Percentiles rank a stretch among this genome's conserved stretches.
phyloP scores from a whole-genome alignment of 768 basidiomycete species.

The Boletus rubropictus region DNA sequence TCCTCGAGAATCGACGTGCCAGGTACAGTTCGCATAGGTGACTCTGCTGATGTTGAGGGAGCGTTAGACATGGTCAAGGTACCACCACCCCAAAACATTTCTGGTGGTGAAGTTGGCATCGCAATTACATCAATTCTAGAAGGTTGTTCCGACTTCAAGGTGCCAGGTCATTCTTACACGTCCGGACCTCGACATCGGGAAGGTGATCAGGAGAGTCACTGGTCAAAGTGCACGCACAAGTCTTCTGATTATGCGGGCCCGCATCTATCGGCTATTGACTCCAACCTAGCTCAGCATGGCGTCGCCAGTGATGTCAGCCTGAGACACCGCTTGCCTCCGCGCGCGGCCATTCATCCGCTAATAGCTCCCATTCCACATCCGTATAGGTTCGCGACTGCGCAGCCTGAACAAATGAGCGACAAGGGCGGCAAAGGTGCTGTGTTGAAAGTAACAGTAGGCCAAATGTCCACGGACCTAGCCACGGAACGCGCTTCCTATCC shows the following conservation, averaged over 20 bases:
- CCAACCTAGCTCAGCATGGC: slow-evolving; percentile 10
- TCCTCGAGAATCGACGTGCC: slow-evolving; percentile 22
- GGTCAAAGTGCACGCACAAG: slow-evolving; percentile 16
- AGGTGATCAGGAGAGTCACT: background rate
- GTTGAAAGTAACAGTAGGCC: background rate
- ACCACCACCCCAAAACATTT: slow-evolving; percentile 30
- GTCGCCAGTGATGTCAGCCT: slow-evolving; percentile 28
- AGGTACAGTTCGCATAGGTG: slow-evolving; percentile 10
- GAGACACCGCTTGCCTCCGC: slow-evolving; percentile 36
- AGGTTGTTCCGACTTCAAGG: slow-evolving; percentile 12
- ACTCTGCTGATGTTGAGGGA: background rate
- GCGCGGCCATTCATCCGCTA: slow-evolving; percentile 16
- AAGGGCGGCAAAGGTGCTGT: background rate
- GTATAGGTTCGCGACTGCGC: slow-evolving; percentile 10
- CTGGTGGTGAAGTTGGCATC: slow-evolving; percentile 35
- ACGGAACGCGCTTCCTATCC: slow-evolving; percentile 1
- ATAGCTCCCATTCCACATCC: slow-evolving; percentile 29
- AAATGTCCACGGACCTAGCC: background rate
- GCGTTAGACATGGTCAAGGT: slow-evolving; percentile 4
- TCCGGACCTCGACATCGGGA: background rate
- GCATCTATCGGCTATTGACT: slow-evolving; percentile 32
- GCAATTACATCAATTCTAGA: slow-evolving; percentile 36
- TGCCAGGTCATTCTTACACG: slow-evolving; percentile 4
- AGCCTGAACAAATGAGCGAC: background rate
- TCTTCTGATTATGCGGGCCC: slow-evolving; percentile 38